A percentile compares a stretch with the other conserved stretches of the same genome.
Conservation (phyloP, 2,329 filamentous ascomycete species). For the Biscogniauxia mediterranea region DNA sequence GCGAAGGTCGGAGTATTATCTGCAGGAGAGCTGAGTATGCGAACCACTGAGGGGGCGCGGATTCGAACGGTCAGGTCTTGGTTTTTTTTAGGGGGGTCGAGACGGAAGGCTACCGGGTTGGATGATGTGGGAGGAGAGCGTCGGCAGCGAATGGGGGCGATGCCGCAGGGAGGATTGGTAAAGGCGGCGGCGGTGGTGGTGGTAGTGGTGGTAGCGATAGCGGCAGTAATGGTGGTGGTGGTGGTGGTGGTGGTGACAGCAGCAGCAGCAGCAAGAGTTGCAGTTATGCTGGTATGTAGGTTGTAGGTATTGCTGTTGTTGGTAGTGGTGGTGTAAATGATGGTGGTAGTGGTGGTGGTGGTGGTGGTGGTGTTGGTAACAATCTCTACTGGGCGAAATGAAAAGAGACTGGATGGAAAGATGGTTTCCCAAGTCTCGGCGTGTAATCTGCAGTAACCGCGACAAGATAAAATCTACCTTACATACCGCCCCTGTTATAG, state of each 20-base stretch:
- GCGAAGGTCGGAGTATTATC: constrained; percentile 29
- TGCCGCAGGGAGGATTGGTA: constrained; percentile 11
- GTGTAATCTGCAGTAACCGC: background rate
- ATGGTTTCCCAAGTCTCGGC: background rate
- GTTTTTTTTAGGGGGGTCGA: constrained; percentile 13
- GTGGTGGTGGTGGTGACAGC: background rate
- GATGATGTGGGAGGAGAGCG: constrained; percentile 15
- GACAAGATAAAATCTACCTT: background rate
- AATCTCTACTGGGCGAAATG: background rate
- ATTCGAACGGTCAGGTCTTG: constrained; percentile 15
- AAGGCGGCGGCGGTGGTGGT: constrained; percentile 1
- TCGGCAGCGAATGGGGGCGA: constrained; percentile 21
- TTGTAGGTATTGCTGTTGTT: background rate
- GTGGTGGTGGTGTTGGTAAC: background rate
- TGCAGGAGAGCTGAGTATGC: constrained; percentile 22
- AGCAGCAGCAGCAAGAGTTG: background rate
- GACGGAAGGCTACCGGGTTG: constrained; percentile 21
- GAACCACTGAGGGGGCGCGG: constrained; percentile 19
- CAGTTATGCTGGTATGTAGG: background rate
- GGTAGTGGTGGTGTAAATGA: background rate
- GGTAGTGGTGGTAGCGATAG: too few species aligned
- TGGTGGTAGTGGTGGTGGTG: background rate
- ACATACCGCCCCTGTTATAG: background rate
- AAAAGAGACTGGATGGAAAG: background rate
- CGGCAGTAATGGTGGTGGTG: too few species aligned